Evolutionary conservation across 2,329 filamentous ascomycete genomes (phyloP).

Genomic region (Colletotrichum tamarilloi): DNA sequence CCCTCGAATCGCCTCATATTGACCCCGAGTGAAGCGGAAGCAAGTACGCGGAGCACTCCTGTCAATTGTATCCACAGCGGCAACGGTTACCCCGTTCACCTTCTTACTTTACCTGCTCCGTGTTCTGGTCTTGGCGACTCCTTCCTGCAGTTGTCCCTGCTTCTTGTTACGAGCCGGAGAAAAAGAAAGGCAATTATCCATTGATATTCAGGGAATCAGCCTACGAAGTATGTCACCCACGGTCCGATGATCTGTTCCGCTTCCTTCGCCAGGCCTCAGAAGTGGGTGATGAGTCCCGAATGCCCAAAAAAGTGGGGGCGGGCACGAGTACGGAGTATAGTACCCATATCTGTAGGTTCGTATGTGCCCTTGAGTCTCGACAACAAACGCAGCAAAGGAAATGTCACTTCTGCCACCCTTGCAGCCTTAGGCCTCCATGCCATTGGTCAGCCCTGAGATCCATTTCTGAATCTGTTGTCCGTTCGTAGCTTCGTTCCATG

Average conservation of each 20-base stretch:
- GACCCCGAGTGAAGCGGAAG: not conserved
- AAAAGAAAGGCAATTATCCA: not conserved
- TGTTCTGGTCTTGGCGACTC: slow-evolving; percentile 11
- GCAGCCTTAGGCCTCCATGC: not conserved
- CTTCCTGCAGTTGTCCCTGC: slow-evolving; percentile 6
- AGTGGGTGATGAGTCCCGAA: too few species aligned
- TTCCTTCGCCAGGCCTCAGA: not conserved
- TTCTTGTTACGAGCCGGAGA: not conserved
- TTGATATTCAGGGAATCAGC: not conserved
- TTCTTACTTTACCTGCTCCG: slow-evolving; percentile 5
- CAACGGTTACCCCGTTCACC: slow-evolving; percentile 1
- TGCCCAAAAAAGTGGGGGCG: too few species aligned
- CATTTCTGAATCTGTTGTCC: not conserved
- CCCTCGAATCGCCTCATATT: not conserved
- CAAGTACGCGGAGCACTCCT: not conserved
- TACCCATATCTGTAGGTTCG: not conserved
- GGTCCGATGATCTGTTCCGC: not conserved
- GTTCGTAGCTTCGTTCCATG: slow-evolving; percentile 11
- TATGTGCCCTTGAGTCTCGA: not conserved
- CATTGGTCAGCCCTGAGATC: slow-evolving; percentile 20
- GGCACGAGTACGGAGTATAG: too few species aligned
- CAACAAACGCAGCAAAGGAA: not conserved
- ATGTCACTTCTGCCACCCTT: not conserved
- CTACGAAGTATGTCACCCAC: too few species aligned
- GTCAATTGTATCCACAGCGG: not conserved